These are phyloP conservation scores for Alternaria hordeiaustralica DNA, from an alignment of 2,329 filamentous ascomycete genomes.

Conservation along the genomic window DNA sequence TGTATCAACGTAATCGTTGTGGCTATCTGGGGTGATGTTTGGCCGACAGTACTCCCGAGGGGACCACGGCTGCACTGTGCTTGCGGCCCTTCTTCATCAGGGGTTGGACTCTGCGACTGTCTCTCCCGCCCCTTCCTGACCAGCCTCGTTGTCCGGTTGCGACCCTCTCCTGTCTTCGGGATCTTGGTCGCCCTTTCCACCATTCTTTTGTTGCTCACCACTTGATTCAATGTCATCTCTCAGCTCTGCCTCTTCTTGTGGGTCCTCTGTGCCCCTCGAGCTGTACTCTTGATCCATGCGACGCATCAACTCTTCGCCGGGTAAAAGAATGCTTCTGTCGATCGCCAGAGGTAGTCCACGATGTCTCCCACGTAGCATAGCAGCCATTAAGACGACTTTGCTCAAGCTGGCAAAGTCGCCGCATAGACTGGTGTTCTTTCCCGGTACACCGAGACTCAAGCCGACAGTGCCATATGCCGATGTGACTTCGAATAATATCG, in stretches of 20 bases:
- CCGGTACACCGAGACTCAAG: conserved; percentile 63
- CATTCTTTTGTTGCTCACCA: conserved; percentile 7
- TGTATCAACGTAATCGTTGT: neutral
- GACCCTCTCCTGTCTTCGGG: conserved; percentile 8
- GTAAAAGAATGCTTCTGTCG: conserved; percentile 40
- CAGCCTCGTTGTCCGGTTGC: conserved; percentile 2
- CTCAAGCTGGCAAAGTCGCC: conserved; percentile 62
- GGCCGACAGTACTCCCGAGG: conserved; percentile 5
- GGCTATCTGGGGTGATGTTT: neutral
- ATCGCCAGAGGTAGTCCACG: conserved; percentile 40
- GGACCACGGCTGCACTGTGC: neutral
- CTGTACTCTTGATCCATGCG: conserved; percentile 40
- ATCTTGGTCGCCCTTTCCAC: conserved; percentile 21
- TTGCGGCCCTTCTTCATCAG: conserved; percentile 4
- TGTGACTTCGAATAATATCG: conserved; percentile 62
- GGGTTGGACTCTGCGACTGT: conserved; percentile 1
- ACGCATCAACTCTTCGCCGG: conserved; percentile 44
- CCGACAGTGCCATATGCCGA: conserved; percentile 69
- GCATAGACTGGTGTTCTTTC: conserved; percentile 61
- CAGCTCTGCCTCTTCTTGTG: conserved; percentile 23
- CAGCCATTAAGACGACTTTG: conserved; percentile 64
- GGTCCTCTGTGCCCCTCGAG: conserved; percentile 19
- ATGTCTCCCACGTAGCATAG: conserved; percentile 57
- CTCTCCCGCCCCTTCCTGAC: neutral
- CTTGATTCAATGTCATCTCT: conserved; percentile 23